Percentiles rank a stretch among this genome's conserved stretches.
These are phyloP conservation scores for Pseudonitzschia pungens DNA, from an alignment of 108 stramenopile species.

Conservation along the genomic window DNA sequence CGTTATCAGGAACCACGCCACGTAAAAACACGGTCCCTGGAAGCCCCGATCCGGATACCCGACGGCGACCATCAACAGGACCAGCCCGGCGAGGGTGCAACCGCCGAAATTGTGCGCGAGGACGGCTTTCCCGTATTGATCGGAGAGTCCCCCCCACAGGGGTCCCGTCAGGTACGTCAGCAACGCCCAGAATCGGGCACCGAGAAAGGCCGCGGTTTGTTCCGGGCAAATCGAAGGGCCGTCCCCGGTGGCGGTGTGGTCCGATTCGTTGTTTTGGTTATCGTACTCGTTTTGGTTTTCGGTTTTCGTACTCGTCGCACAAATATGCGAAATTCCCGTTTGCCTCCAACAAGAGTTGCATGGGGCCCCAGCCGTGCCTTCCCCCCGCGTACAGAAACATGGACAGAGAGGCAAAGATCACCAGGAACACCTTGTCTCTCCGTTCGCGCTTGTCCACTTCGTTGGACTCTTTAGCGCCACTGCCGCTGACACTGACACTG, in stretches of 20 bases:
- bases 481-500: too few species aligned
- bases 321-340: constrained; percentile 7
- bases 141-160: constrained; percentile 23
- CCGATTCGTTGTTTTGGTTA: not conserved
- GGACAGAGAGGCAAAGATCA: constrained; percentile 16
- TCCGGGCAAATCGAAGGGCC: constrained; percentile 20
- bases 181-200: constrained; percentile 21
- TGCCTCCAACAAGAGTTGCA: constrained; percentile 23
- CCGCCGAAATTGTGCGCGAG: constrained; percentile 2
- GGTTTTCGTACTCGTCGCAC: constrained; percentile 17
- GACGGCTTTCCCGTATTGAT: constrained; percentile 25
- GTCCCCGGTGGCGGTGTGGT: not conserved
- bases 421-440: not conserved
- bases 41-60: not conserved
- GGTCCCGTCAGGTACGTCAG: constrained; percentile 28
- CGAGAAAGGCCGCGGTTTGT: constrained; percentile 37
- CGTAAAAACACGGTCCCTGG: constrained; percentile 9
- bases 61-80: not conserved
- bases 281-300: not conserved
- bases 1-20: constrained; percentile 1
- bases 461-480: too few species aligned
- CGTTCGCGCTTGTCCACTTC: not conserved
- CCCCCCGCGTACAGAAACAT: constrained; percentile 46
- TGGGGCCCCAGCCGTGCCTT: constrained; percentile 51
- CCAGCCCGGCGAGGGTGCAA: not conserved